Base-by-base conservation (phyloP, 148 eudicot genomes). In the Rheum nobile region DNA sequence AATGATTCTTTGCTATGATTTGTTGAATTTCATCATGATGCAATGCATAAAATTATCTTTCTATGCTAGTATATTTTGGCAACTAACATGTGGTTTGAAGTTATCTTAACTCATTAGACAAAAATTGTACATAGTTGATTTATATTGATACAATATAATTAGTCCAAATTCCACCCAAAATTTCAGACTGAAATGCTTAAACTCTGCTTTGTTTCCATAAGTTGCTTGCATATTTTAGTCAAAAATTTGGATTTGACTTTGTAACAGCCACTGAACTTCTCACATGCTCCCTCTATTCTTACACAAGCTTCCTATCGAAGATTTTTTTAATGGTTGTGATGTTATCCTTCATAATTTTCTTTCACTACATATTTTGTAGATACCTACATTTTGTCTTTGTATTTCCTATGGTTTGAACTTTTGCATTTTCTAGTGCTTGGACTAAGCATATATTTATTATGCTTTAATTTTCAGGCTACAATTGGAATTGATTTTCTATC, bases 401-500 rank as follows among this genome's bases (percentile, higher is more conserved):
- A 21, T 34, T 32, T 14, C 8, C 8, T 32, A 2, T 63, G 32
- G 39, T 41, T 32, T 34, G 21, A 65, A 65, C 4, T 16, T 17
- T 61, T 11, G 67, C 35, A 61, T 61, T 26, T 61, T 61, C 16
- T 4, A 11, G 32, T 57, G 16, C 32, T 26, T 31, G 14, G 38
- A 32, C 41, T 65, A 65, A 16, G 21, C 41, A 34, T 65, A 65
- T 32, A 34, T 17, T 31, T 65, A 42, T n/a, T 57, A 31, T 39
- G 13, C 26, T 75, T n/a, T 31, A 13, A 4, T 26, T 59, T 26
- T 39, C 84, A 84, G 84, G 87, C 87, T 67, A 84, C 87, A 70
- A 81, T 84, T 52, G 84, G 84, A 47, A 84, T 84, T 72, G 84
- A 84, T 77, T 84, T 84, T 75, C 71, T 81, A 42, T 84, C 87